phyloP scores from a whole-genome alignment of 352 stramenopile genomes.

The Phytophthora vignae region DNA sequence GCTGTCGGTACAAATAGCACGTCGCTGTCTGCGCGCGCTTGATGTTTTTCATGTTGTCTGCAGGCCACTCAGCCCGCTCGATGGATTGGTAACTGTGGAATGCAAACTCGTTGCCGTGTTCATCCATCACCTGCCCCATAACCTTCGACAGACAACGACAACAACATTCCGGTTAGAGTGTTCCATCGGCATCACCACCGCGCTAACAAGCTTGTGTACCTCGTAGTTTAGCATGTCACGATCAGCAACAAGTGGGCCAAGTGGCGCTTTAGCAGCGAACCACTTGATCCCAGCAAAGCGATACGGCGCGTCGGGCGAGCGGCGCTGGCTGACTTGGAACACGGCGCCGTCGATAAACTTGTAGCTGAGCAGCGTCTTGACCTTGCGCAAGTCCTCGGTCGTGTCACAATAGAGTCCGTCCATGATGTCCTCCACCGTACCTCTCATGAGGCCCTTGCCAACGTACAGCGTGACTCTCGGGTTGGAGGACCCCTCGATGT shows the following conservation, averaged over 20 bases:
- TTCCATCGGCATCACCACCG: not conserved
- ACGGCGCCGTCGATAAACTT: slow-evolving; percentile 45
- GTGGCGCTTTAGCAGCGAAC: slow-evolving; percentile 41
- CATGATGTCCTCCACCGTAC: slow-evolving; percentile 52
- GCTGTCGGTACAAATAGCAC: slow-evolving; percentile 42
- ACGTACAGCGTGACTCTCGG: slow-evolving; percentile 40
- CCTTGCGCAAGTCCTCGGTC: slow-evolving; percentile 39
- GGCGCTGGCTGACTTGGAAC: slow-evolving; percentile 41
- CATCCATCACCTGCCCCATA: slow-evolving; percentile 45
- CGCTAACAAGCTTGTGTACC: slow-evolving; percentile 1
- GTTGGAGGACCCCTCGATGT: slow-evolving; percentile 37
- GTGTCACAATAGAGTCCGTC: slow-evolving; percentile 51
- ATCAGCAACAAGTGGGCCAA: slow-evolving; percentile 33
- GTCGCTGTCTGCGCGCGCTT: slow-evolving; percentile 41
- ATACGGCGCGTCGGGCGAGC: slow-evolving; percentile 35
- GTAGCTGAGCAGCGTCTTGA: slow-evolving; percentile 45
- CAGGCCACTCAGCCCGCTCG: slow-evolving; percentile 48
- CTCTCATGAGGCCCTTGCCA: slow-evolving; percentile 39
- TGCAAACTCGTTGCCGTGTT: slow-evolving; percentile 43
- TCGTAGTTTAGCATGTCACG: slow-evolving; percentile 53
- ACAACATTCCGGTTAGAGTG: not conserved
- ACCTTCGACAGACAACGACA: slow-evolving; percentile 3
- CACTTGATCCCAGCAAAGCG: slow-evolving; percentile 51
- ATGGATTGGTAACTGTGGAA: slow-evolving; percentile 52
- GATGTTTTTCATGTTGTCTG: slow-evolving; percentile 44